These are phyloP conservation scores for Naumovozyma dairenensis DNA, from an alignment of 805 yeast species.

Conservation along the genomic window DNA sequence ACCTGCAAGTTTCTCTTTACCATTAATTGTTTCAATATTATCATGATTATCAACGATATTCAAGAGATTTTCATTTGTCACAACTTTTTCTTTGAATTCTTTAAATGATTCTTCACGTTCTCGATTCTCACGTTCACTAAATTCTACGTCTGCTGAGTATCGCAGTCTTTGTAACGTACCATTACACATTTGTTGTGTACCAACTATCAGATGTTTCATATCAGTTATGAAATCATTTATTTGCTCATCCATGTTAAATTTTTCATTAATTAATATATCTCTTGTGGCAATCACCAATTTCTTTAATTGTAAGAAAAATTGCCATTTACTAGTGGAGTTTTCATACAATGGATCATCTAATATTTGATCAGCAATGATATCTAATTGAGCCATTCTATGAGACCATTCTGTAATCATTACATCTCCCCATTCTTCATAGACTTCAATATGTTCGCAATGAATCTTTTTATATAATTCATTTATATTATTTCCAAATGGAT, in stretches of 20 bases:
- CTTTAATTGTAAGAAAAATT: conserved; percentile 45
- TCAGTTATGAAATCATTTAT: too few relatives aligned
- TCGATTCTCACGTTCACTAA: background rate
- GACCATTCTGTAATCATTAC: conserved; percentile 56
- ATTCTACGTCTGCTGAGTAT: background rate
- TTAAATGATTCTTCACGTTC: background rate
- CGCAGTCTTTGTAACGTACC: too few relatives aligned
- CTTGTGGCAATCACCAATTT: conserved; percentile 43
- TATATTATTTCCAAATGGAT: conserved; percentile 23
- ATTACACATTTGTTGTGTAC: too few relatives aligned
- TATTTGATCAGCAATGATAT: conserved; percentile 15
- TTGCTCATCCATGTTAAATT: background rate
- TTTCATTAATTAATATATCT: conserved; percentile 36
- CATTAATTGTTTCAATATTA: too few relatives aligned
- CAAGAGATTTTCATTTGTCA: too few relatives aligned
- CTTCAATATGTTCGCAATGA: conserved; percentile 43
- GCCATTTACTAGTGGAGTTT: conserved; percentile 36
- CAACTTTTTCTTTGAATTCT: too few relatives aligned
- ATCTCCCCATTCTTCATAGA: conserved; percentile 66
- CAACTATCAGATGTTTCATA: too few relatives aligned
- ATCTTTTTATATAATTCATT: conserved; percentile 30
- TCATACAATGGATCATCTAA: background rate
- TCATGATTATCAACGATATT: too few relatives aligned
- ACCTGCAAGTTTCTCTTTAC: too few relatives aligned
- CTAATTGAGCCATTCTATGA: conserved; percentile 39